phyloP scores from a whole-genome alignment of 257 asterid genomes.

The Solanum pimpinellifolium region DNA sequence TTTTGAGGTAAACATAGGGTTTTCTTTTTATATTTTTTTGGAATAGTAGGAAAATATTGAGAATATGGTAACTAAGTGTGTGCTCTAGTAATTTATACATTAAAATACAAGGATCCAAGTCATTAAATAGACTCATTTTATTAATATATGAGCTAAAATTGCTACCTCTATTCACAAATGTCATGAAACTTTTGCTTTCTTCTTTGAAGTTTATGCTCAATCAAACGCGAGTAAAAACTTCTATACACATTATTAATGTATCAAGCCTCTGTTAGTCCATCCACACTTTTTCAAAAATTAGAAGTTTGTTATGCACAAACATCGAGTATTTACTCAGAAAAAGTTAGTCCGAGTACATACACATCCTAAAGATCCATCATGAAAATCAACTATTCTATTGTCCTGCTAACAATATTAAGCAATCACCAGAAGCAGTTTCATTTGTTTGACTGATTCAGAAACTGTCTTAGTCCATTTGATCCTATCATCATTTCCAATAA shows the following conservation, averaged over 20 bases:
- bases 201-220: background rate
- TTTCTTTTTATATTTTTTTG: no score
- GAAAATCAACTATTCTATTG: background rate
- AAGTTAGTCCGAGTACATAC: background rate
- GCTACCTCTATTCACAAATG: background rate
- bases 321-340: background rate
- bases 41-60: no score
- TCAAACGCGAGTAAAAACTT: background rate
- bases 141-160: no score
- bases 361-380: background rate
- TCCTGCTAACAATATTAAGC: background rate
- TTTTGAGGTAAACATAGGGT: no score
- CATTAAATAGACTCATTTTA: no score
- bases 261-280: background rate
- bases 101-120: no score
- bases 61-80: no score
- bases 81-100: no score
- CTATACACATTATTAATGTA: background rate
- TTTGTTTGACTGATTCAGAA: background rate
- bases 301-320: background rate
- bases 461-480: background rate
- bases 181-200: no score
- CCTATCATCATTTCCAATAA: background rate
- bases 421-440: background rate
- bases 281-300: background rate